These are phyloP conservation scores for Phyllachora maydis DNA, from an alignment of 2,329 filamentous ascomycete genomes.

Conservation along the genomic window DNA sequence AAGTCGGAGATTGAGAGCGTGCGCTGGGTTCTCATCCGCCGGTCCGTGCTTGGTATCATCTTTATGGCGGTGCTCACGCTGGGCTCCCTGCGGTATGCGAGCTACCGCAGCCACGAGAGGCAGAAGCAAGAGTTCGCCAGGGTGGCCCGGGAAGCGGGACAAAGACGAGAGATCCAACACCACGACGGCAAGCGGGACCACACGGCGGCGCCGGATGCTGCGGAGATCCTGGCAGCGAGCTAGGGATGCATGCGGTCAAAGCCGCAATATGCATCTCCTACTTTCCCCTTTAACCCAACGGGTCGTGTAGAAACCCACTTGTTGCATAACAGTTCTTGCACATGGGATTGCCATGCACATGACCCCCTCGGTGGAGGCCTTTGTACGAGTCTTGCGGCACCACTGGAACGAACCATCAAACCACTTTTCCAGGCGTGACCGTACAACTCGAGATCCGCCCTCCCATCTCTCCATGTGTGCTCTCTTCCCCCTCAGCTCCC, in stretches of 20 bases:
- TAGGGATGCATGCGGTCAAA: too few relatives aligned
- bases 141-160: slow-evolving; percentile 10
- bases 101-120: slow-evolving; percentile 29
- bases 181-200: slow-evolving; percentile 24
- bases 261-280: too few relatives aligned
- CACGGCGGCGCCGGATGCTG: slow-evolving; percentile 26
- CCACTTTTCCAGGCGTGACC: too few relatives aligned
- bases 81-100: slow-evolving; percentile 36
- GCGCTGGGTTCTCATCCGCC: slow-evolving; percentile 59
- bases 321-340: too few relatives aligned
- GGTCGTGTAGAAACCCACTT: too few relatives aligned
- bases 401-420: slow-evolving; percentile 1
- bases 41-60: slow-evolving; percentile 41
- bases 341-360: too few relatives aligned
- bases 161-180: slow-evolving; percentile 20
- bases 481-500: slow-evolving; percentile 21
- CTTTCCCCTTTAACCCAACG: too few relatives aligned
- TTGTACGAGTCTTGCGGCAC: too few relatives aligned
- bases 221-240: slow-evolving; percentile 35
- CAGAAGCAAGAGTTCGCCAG: slow-evolving; percentile 23
- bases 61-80: slow-evolving; percentile 44
- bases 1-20: slow-evolving; percentile 84
- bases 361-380: too few relatives aligned
- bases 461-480: not conserved
- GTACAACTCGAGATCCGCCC: not conserved